A percentile compares a stretch with the other conserved stretches of the same genome.
Conservation (phyloP, 257 asterid species). For the Leptodermis oblonga region DNA sequence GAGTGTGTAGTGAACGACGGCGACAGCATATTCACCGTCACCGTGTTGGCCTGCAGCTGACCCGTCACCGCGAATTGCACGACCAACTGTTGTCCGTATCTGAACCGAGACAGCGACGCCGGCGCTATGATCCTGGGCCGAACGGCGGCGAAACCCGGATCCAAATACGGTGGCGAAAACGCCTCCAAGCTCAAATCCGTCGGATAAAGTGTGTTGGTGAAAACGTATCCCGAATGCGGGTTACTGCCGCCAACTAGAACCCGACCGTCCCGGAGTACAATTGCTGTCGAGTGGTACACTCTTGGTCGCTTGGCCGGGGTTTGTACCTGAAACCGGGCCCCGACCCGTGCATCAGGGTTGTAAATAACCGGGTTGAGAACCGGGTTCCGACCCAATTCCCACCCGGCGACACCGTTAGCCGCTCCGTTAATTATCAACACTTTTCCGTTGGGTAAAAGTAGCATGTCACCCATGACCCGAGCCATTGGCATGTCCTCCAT, state of each 20-base stretch:
- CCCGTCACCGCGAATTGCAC: slow-evolving; percentile 19
- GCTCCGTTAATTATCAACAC: slow-evolving; percentile 43
- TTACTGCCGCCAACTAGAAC: slow-evolving; percentile 44
- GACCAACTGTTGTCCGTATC: slow-evolving; percentile 4
- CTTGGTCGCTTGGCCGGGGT: slow-evolving; percentile 21
- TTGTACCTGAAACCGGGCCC: slow-evolving; percentile 25
- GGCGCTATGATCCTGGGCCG: slow-evolving; percentile 29
- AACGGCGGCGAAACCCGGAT: background rate
- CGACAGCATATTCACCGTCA: slow-evolving; percentile 35
- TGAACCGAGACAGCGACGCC: slow-evolving; percentile 5
- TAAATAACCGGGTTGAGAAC: slow-evolving; percentile 35
- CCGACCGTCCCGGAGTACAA: slow-evolving; percentile 39
- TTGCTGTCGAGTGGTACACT: slow-evolving; percentile 43
- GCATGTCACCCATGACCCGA: slow-evolving; percentile 50
- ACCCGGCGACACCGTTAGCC: slow-evolving; percentile 31
- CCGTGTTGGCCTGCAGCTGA: background rate
- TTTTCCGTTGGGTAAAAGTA: slow-evolving; percentile 35
- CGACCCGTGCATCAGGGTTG: slow-evolving; percentile 12
- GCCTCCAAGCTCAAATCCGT: slow-evolving; percentile 35
- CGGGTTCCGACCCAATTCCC: slow-evolving; percentile 34
- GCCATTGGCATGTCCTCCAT: slow-evolving; percentile 49
- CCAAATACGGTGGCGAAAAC: slow-evolving; percentile 33
- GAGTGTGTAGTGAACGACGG: slow-evolving; percentile 44
- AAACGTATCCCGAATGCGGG: slow-evolving; percentile 27
- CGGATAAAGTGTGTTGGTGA: slow-evolving; percentile 16